These are phyloP conservation scores for Chlamydomonas incerta DNA, from an alignment of 139 green algal species.

Conservation along the genomic window DNA sequence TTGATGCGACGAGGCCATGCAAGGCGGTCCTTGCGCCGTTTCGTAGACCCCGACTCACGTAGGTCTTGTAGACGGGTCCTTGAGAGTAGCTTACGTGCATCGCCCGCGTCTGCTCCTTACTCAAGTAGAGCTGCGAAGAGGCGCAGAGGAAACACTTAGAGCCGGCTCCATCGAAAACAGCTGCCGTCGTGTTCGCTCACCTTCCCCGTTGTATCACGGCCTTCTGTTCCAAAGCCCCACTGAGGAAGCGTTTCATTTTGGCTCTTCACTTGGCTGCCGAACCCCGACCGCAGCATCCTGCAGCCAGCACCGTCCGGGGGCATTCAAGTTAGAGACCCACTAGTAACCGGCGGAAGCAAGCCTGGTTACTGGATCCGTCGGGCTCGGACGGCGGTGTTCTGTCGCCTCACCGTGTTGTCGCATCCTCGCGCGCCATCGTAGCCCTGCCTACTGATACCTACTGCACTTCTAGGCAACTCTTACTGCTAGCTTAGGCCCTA, in stretches of 20 bases:
- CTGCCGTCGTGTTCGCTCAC: background rate
- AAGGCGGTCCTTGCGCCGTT: background rate
- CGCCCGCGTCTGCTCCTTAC: slow-evolving; percentile 55
- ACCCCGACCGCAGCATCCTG: slow-evolving; percentile 47
- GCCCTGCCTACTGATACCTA: too few species aligned
- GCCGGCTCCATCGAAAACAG: too few species aligned
- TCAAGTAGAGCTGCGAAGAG: slow-evolving; percentile 55
- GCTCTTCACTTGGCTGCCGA: slow-evolving; percentile 53
- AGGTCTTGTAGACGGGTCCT: slow-evolving; percentile 62
- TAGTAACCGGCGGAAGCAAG: too few species aligned
- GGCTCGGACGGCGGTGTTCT: too few species aligned
- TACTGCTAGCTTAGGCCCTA: too few species aligned
- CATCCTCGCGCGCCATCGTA: too few species aligned
- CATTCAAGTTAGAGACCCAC: background rate
- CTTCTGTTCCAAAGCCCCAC: slow-evolving; percentile 50
- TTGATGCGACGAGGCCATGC: background rate
- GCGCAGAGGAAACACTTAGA: too few species aligned
- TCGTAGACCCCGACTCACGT: background rate
- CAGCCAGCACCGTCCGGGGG: background rate
- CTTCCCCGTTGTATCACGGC: slow-evolving; percentile 41
- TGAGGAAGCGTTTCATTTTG: slow-evolving; percentile 24
- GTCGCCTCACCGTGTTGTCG: too few species aligned
- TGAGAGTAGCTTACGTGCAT: slow-evolving; percentile 55
- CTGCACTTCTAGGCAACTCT: too few species aligned
- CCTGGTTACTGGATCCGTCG: too few species aligned